phyloP scores from a whole-genome alignment of 1,284 basidiomycete genomes.

The Pyrrhoderma lamaoense region DNA sequence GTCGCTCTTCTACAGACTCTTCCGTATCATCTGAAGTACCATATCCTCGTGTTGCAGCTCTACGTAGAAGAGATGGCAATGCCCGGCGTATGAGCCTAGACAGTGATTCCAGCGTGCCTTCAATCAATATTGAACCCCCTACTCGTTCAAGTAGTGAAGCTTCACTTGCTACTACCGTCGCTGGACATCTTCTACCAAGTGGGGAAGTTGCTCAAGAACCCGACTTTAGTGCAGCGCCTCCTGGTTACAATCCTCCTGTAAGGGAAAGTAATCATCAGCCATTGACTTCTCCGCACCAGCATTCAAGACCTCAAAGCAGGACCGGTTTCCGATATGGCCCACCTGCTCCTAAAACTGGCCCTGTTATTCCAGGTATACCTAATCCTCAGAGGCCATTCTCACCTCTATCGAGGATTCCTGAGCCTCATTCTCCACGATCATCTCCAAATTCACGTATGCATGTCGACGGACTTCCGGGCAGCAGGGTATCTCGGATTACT shows the following conservation, averaged over 20 bases:
- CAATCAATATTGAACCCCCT: slow-evolving; percentile 13
- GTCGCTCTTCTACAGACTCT: slow-evolving; percentile 5
- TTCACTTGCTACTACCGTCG: slow-evolving; percentile 9
- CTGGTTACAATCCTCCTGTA: not conserved
- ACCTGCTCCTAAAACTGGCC: not conserved
- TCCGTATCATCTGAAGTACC: not conserved
- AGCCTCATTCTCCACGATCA: not conserved
- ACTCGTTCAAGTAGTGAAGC: slow-evolving; percentile 10
- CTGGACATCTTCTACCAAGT: slow-evolving; percentile 7
- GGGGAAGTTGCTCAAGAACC: not conserved
- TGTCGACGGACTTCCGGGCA: not conserved
- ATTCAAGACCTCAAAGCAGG: slow-evolving; percentile 1
- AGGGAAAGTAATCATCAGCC: not conserved
- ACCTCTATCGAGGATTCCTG: not conserved
- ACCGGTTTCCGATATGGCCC: slow-evolving; percentile 7
- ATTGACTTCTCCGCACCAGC: not conserved
- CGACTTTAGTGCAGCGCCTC: no score
- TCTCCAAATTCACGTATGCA: not conserved
- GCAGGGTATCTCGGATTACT: slow-evolving; percentile 14
- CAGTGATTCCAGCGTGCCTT: slow-evolving; percentile 10
- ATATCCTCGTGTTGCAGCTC: not conserved
- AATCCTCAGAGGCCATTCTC: no score
- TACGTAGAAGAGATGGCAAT: slow-evolving; percentile 1
- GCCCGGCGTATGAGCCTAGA: not conserved
- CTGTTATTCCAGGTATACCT: not conserved